phyloP scores from a whole-genome alignment of 2,329 filamentous ascomycete genomes.

The Fulvia fulva region DNA sequence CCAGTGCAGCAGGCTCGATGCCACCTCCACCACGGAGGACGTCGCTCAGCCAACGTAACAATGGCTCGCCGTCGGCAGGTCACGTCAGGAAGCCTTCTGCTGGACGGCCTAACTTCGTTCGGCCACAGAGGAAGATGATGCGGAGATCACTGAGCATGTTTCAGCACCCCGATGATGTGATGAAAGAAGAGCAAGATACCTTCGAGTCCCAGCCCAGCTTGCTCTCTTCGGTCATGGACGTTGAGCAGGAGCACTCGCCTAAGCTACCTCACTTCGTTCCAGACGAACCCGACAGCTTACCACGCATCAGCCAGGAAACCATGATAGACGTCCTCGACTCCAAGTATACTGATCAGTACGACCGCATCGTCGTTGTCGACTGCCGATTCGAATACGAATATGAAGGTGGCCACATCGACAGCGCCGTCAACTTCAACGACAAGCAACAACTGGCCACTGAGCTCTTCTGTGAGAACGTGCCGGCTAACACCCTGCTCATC shows the following conservation, averaged over 20 bases:
- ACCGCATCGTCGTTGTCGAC: conserved; percentile 83
- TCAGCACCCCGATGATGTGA: conserved; percentile 81
- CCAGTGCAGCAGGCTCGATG: conserved; percentile 46
- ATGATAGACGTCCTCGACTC: conserved; percentile 85
- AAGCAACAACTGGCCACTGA: conserved; percentile 79
- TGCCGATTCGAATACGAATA: conserved; percentile 99
- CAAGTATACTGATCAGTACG: conserved; percentile 70
- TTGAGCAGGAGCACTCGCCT: conserved; percentile 70
- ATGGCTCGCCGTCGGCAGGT: conserved; percentile 68
- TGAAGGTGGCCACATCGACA: conserved; percentile 89
- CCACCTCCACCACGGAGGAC: conserved; percentile 62
- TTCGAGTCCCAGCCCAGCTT: conserved; percentile 44
- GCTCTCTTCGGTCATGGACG: conserved; percentile 73
- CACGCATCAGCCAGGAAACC: conserved; percentile 77
- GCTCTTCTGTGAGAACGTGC: conserved; percentile 62
- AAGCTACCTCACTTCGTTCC: conserved; percentile 79
- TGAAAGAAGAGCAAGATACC: conserved; percentile 70
- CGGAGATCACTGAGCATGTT: conserved; percentile 97
- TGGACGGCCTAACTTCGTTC: conserved; percentile 53
- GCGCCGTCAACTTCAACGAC: conserved; percentile 94
- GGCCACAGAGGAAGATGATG: conserved; percentile 80
- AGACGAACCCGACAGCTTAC: conserved; percentile 78
- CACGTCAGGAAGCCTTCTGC: conserved; percentile 64
- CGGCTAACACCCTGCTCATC: conserved; percentile 72
- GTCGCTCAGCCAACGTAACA: conserved; percentile 61